Base-by-base conservation (phyloP, 805 yeast genomes). In the Blastobotrys peoriensis region DNA sequence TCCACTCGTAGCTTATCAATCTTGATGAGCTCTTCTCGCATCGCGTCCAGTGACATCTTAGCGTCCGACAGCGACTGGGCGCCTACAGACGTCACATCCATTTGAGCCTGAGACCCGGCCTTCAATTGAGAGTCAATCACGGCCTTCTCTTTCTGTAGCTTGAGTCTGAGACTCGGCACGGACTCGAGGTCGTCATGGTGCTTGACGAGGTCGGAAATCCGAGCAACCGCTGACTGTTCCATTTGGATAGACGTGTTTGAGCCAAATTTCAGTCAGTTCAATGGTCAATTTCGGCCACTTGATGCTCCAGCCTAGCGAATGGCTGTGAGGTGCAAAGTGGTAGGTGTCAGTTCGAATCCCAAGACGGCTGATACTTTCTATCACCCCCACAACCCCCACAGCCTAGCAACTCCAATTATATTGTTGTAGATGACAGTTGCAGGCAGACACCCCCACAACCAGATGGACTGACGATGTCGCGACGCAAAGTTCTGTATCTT, bases 41-140 rank as follows among this genome's bases (percentile, higher is more conserved):
- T 63, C 36, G 58, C 62, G 27, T 61, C 65, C 40, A 74, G 64
- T 38, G 64, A 65, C 4, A 55, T 54, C 46, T 73, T 70, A 33
- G 75, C 69, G 17, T 60, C 56, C 10, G 51, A 52, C 40, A 65
- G 50, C 50, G 65, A 40, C 59, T 59, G 47, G 60, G 68, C 44
- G 27, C 64, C 53, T 60, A 51, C 66, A 51, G 76, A 64, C 1
- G 84, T 74, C 5, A 75, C 64, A 37, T 76, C 79, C 46, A 78
- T 74, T 52, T 80, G 86, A 33, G 72, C 72, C 57, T 76, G 78
- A n/a, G 86, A 76, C 41, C 82, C 83, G 34, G 83, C 65, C 55
- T 76, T 78, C 51, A 91, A 68, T 58, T 87, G 91, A 39, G 81
- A 70, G 54, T 86, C 96, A 9, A 87, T 68, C 2, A 83, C 73